Percentiles rank a stretch among this genome's conserved stretches.
Evolutionary conservation across 352 stramenopile species (phyloP).

Genomic region (Phytopythium boreale): DNA sequence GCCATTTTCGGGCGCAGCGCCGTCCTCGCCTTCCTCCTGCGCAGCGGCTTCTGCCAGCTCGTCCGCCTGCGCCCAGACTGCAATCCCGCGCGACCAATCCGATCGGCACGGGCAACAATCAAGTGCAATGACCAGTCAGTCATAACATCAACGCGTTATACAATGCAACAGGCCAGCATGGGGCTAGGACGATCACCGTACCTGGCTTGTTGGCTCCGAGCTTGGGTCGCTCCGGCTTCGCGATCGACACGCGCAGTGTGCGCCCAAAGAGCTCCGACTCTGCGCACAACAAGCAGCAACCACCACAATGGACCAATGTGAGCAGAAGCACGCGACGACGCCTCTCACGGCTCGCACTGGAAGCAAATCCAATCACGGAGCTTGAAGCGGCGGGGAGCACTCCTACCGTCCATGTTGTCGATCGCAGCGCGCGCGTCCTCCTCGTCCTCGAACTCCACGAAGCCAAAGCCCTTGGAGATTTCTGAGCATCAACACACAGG

Average conservation of each 20-base stretch:
- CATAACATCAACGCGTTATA: background rate
- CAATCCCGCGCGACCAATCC: conserved; percentile 2
- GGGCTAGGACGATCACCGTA: conserved; percentile 13
- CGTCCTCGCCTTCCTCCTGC: conserved; percentile 9
- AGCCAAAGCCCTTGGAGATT: conserved; percentile 90
- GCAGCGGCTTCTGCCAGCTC: conserved; percentile 16
- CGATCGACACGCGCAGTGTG: conserved; percentile 90
- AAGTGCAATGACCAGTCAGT: background rate
- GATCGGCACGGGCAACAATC: background rate
- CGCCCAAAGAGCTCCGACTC: conserved; percentile 91
- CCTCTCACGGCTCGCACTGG: background rate
- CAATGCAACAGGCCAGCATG: background rate
- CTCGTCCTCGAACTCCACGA: conserved; percentile 92
- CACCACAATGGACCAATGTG: background rate
- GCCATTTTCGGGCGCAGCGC: background rate
- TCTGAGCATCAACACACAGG: conserved; percentile 27
- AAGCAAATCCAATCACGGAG: background rate
- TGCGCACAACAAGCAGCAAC: conserved; percentile 12
- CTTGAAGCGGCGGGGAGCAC: background rate
- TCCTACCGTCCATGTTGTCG: conserved; percentile 94
- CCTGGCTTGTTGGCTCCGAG: conserved; percentile 76
- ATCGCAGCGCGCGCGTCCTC: conserved; percentile 89
- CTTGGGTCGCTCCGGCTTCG: conserved; percentile 80
- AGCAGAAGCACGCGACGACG: background rate
- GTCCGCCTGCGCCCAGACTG: conserved; percentile 68